Base-by-base conservation (phyloP, 2,329 filamentous ascomycete genomes). In the Venturia nashicola region DNA sequence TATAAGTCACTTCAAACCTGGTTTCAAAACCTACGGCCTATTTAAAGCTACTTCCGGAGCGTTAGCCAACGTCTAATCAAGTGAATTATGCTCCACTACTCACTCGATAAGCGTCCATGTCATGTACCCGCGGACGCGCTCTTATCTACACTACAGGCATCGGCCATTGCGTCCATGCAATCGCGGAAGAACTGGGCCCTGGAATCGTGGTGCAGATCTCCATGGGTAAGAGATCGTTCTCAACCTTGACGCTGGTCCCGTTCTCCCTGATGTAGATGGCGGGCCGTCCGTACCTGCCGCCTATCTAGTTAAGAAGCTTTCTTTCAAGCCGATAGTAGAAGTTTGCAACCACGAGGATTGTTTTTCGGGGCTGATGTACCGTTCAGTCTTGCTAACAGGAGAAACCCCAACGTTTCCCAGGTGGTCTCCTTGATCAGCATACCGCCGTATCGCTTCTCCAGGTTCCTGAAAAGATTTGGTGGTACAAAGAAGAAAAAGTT, bases 21-120 rank as follows among this genome's bases (percentile, higher is more conserved):
- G 90, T 94, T 77, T 90, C 86, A 72, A 93, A 96, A 12, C 90
- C 90, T 73, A 95, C 90, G n/a, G 90, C 89, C 89, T 89, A 93
- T 76, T 93, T 90, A 70, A 93, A 93, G 78, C 93, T 93, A 76
- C 81, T 84, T 70, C 64, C 70, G 43, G n/a, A 3, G 32, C 36
- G n/a, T 60, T 43, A 44, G 59, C 39, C 20, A 60, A 60, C 12
- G 54, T 34, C 54, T 57, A 36, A 36, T 57, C 55, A 27, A 66
- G 64, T 44, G 59, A 60, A 18, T 42, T n/a, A 9, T 65, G 20
- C 62, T 63, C 20, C 65, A 80, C 80, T 74, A 77, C 36, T 39
- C 36, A 85, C 82, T 95, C 91, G 82, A 96, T 84, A 67, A 96
- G 81, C 73, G 87, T 91, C 90, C 91, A 96, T 18, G 88, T 90